Base-by-base conservation (phyloP, 2,329 filamentous ascomycete species). In the Leptographium radiaticola region DNA sequence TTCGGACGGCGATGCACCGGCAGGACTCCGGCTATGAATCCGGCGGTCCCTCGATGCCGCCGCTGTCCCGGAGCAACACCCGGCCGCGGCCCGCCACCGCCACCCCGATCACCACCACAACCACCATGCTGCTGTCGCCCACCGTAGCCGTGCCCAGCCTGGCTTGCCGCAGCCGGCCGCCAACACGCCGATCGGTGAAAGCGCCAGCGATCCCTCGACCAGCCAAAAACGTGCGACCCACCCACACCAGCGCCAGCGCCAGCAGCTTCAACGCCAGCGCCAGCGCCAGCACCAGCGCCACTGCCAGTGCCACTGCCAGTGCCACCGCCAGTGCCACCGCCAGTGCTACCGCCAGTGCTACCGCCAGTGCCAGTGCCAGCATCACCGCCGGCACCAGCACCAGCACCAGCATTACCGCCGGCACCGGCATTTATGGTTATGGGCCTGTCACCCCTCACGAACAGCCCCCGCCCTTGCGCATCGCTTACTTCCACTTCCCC, bases 21-120 rank as follows among this genome's bases (percentile, higher is more conserved):
- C 76, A 79, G 56, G 77, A 81, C 61, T 81, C 78, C 0, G 78
- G 78, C 38, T 81, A 81, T 59, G 77, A 76, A 60, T 80, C 77
- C 4, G 69, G 72, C 47, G 64, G 66, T 10, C 69, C 72, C 2
- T 67, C 66, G 10, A 64, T 64, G 16, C 73, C 2, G 64, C 62
- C 6, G 61, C 63, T 25, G 36, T n/a, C 13, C 7, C 16, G 36
- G 20, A 34, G 20, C 9, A 51, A 30, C 43, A 68, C 66, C 44
- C 64, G 63, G 39, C 59, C 59, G 16, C 62, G 63, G 38, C 60
- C 60, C 15, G 65, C 34, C 68, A 47, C 46, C 1, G 33, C 38
- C 25, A 6, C 16, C 46, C 20, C 20, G 43, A 25, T 25, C 25
- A 30, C 25, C 8, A 13, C 20, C 43, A 31, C 2, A 2, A 16